Evolutionary conservation across 1,284 basidiomycete species (phyloP).

Genomic region (Butyriboletus appendiculatus): DNA sequence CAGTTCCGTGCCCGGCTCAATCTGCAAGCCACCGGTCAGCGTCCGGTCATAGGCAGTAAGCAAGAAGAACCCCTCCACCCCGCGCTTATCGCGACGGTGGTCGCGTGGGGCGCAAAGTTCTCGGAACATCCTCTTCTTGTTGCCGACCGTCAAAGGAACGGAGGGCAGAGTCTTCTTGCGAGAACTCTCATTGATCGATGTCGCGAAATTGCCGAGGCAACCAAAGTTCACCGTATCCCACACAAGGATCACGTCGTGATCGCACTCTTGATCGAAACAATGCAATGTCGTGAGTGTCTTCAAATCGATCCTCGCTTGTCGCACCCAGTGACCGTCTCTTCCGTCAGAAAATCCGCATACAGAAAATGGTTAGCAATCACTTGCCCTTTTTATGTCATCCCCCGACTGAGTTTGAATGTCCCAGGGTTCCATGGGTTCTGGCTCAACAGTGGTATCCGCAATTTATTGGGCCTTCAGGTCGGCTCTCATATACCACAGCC

Average conservation of each 20-base stretch:
- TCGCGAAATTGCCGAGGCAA: constrained; percentile 79
- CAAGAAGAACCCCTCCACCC: constrained; percentile 56
- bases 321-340: constrained; percentile 13
- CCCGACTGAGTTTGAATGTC: constrained; percentile 12
- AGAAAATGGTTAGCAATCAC: constrained; percentile 50
- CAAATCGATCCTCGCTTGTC: constrained; percentile 6
- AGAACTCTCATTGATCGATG: constrained; percentile 78
- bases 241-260: constrained; percentile 80
- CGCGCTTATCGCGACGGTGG: constrained; percentile 81
- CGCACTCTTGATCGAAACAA: constrained; percentile 71
- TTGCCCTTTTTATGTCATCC: constrained; percentile 10
- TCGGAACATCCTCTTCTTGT: constrained; percentile 83
- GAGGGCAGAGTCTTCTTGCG: constrained; percentile 74
- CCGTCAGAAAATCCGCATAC: constrained; percentile 65
- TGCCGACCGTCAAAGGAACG: constrained; percentile 71
- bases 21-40: constrained; percentile 39
- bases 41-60: constrained; percentile 19
- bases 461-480: constrained; percentile 75
- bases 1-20: constrained; percentile 72
- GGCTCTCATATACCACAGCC: constrained; percentile 24
- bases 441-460: constrained; percentile 74
- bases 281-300: constrained; percentile 73
- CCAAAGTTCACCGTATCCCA: constrained; percentile 83
- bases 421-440: constrained; percentile 81
- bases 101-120: constrained; percentile 93